Conservation (phyloP, 1,284 basidiomycete genomes). For the Bondarzewia mesenterica region DNA sequence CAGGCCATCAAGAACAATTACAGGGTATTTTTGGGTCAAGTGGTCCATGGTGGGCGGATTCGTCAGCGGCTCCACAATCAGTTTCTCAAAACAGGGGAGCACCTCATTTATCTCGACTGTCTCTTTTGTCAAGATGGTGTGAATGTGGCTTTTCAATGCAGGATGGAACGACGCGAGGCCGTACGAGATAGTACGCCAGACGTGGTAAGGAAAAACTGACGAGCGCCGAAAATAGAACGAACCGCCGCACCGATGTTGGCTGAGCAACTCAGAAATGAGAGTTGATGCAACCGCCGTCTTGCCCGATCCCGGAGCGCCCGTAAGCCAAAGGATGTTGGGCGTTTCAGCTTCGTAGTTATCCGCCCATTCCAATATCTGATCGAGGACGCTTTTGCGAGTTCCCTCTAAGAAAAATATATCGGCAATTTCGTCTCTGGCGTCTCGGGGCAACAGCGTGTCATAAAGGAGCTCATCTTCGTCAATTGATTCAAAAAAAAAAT, state of each 20-base stretch:
- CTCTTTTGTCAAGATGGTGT: background rate
- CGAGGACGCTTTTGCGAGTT: slow-evolving; percentile 1
- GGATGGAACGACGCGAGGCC: background rate
- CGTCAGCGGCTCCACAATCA: slow-evolving; percentile 6
- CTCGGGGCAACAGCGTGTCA: background rate
- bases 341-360: background rate
- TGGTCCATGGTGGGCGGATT: background rate
- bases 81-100: slow-evolving; percentile 1
- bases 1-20: slow-evolving; percentile 8
- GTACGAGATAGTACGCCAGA: slow-evolving; percentile 6
- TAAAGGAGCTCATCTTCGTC: slow-evolving; percentile 2
- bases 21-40: background rate
- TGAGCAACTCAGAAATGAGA: slow-evolving; percentile 5
- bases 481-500: background rate
- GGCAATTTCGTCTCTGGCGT: background rate
- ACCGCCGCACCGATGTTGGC: slow-evolving; percentile 5
- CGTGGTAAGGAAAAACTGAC: background rate
- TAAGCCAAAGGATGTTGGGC: slow-evolving; percentile 9
- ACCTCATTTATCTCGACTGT: background rate
- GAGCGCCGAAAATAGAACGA: slow-evolving; percentile 2
- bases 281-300: slow-evolving; percentile 8
- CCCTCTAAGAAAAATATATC: slow-evolving; percentile 1
- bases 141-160: background rate
- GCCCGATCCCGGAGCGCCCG: slow-evolving; percentile 10
- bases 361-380: slow-evolving; percentile 2